Conservation (phyloP, 345 rosid species). For the Euphorbia peplus region DNA sequence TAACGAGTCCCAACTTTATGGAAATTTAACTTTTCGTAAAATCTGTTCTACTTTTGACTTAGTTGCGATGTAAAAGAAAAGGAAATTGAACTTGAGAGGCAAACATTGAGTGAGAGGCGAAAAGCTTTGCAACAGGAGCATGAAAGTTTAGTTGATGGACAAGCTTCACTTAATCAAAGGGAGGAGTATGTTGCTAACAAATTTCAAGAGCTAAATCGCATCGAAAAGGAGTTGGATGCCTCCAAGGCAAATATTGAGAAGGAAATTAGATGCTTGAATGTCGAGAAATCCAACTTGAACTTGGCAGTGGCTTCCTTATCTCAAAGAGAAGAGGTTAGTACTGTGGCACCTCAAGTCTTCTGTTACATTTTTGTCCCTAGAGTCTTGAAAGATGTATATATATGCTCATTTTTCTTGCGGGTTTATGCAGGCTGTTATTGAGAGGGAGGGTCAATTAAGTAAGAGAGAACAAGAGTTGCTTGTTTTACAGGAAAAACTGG, state of each 20-base stretch:
- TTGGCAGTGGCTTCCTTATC: constrained; percentile 42
- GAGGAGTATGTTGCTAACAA: constrained; percentile 68
- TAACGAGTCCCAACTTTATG: neutral
- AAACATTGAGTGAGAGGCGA: constrained; percentile 66
- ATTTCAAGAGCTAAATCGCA: constrained; percentile 59
- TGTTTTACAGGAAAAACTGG: constrained; percentile 61
- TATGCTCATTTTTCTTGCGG: constrained; percentile 12
- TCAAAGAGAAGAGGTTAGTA: constrained; percentile 76
- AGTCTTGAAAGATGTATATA: constrained; percentile 11
- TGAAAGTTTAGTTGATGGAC: constrained; percentile 69
- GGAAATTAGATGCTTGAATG: constrained; percentile 49
- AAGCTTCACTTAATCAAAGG: constrained; percentile 71
- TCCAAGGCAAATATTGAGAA: constrained; percentile 49
- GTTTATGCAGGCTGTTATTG: constrained; percentile 47
- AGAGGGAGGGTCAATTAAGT: constrained; percentile 53
- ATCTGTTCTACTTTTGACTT: constrained; percentile 15
- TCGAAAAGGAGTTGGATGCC: constrained; percentile 57
- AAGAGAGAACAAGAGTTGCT: constrained; percentile 75
- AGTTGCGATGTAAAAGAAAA: constrained; percentile 87
- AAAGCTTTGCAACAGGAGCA: constrained; percentile 75
- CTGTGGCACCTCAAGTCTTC: constrained; percentile 4
- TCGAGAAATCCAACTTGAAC: constrained; percentile 57
- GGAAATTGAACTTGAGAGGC: constrained; percentile 60
- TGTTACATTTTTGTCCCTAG: neutral
- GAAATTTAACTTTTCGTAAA: neutral